Evolutionary conservation across 2,329 filamentous ascomycete species (phyloP).

Genomic region (Arthrobotrys megalospora): DNA sequence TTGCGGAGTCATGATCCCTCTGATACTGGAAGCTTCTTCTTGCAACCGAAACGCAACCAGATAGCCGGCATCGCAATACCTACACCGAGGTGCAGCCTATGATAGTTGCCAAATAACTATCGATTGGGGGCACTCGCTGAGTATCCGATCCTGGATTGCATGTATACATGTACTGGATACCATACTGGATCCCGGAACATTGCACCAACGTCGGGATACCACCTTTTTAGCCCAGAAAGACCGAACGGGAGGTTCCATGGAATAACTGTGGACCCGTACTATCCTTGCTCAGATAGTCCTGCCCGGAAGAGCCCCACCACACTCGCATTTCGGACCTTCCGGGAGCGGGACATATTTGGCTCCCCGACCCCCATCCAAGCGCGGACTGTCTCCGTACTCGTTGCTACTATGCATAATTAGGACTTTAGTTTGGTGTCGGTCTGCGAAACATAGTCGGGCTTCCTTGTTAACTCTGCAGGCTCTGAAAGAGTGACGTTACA

Average conservation of each 20-base stretch:
- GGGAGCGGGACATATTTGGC: neutral
- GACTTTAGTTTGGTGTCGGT: neutral
- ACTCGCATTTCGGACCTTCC: conserved; percentile 18
- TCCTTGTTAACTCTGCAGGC: too few species aligned
- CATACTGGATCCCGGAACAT: neutral
- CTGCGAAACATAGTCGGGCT: neutral
- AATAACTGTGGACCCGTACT: neutral
- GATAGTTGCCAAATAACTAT: neutral
- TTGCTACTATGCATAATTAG: neutral
- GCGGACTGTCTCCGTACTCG: too few species aligned
- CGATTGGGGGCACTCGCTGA: neutral
- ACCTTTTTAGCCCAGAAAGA: neutral
- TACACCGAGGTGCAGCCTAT: neutral
- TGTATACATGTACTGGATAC: neutral
- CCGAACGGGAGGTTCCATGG: neutral
- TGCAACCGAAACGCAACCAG: neutral
- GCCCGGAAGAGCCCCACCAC: neutral
- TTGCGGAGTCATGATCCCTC: neutral
- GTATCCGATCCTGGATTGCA: neutral
- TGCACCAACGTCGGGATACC: neutral
- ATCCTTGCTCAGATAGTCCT: conserved; percentile 4
- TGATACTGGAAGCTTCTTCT: neutral
- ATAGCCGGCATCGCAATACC: neutral
- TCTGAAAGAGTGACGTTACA: too few species aligned
- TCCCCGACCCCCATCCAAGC: neutral